Evolutionary conservation across 495 filamentous ascomycete genomes (phyloP).

Genomic region (Talaromyces wortmannii): DNA sequence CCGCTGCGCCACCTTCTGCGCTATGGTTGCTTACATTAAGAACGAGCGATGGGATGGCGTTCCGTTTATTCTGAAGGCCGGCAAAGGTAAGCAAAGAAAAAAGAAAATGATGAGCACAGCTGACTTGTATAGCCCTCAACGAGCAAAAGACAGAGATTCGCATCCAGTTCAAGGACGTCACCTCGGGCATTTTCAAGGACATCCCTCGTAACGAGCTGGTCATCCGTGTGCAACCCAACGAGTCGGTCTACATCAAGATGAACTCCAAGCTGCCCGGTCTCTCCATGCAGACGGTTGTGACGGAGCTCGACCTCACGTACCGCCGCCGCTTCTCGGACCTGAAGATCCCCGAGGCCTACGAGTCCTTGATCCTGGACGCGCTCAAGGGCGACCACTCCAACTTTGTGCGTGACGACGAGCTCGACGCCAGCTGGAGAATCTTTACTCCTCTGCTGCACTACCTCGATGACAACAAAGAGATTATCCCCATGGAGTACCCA

Average conservation of each 20-base stretch:
- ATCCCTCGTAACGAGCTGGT: slow-evolving; percentile 99
- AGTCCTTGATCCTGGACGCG: slow-evolving; percentile 93
- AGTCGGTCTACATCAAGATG: slow-evolving; percentile 99
- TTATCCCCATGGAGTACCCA: slow-evolving; percentile 99
- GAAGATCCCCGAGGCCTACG: slow-evolving; percentile 99
- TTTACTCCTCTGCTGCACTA: slow-evolving; percentile 98
- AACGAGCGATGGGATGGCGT: slow-evolving; percentile 99
- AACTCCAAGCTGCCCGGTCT: slow-evolving; percentile 98
- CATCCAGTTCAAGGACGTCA: slow-evolving; percentile 99
- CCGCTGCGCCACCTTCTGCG: slow-evolving; percentile 95
- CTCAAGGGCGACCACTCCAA: slow-evolving; percentile 99
- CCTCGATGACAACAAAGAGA: slow-evolving; percentile 97
- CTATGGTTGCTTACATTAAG: slow-evolving; percentile 96
- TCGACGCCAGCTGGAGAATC: slow-evolving; percentile 98
- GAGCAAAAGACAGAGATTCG: slow-evolving; percentile 99
- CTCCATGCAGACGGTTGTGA: slow-evolving; percentile 99
- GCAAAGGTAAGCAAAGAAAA: slow-evolving; percentile 59
- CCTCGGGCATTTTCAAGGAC: slow-evolving; percentile 99
- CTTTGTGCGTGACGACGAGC: slow-evolving; percentile 98
- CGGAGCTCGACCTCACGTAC: slow-evolving; percentile 97
- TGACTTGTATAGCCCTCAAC: slow-evolving; percentile 61
- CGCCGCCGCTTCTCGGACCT: slow-evolving; percentile 97
- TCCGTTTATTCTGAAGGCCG: slow-evolving; percentile 98
- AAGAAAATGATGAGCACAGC: slow-evolving; percentile 2
- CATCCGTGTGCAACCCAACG: slow-evolving; percentile 98